A percentile compares a stretch with the other conserved stretches of the same genome.
Conservation (phyloP, 352 stramenopile species). For the Pythium aphanidermatum region DNA sequence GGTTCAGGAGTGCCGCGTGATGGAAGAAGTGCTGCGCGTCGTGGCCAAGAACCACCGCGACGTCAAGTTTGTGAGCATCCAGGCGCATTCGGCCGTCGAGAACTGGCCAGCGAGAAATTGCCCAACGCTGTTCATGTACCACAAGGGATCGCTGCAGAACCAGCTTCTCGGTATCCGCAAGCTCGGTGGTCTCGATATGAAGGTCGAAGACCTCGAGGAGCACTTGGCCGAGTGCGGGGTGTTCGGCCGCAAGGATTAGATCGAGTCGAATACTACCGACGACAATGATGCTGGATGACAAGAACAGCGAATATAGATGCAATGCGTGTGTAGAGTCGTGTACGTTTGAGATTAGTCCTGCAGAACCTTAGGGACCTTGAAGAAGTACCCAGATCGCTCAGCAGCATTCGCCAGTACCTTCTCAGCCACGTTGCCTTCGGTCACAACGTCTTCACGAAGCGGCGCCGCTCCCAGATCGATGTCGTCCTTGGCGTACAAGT, state of each 20-base stretch:
- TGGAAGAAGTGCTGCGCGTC: slow-evolving; percentile 82
- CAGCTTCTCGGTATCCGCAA: slow-evolving; percentile 87
- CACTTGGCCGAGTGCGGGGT: slow-evolving; percentile 75
- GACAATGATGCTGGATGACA: neutral
- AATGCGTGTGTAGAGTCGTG: neutral
- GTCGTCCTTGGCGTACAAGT: slow-evolving; percentile 65
- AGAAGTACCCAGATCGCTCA: slow-evolving; percentile 74
- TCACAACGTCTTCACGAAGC: slow-evolving; percentile 68
- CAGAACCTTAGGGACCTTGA: slow-evolving; percentile 84
- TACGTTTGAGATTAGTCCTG: slow-evolving; percentile 40
- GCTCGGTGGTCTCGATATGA: slow-evolving; percentile 84
- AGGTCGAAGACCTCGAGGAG: slow-evolving; percentile 87
- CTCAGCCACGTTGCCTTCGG: slow-evolving; percentile 65
- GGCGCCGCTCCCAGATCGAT: slow-evolving; percentile 50
- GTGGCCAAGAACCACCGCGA: slow-evolving; percentile 84
- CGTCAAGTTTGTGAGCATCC: slow-evolving; percentile 93
- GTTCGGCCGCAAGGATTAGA: slow-evolving; percentile 39
- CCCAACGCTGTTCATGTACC: slow-evolving; percentile 92
- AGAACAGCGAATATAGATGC: neutral
- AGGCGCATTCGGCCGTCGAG: slow-evolving; percentile 86
- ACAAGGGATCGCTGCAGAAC: slow-evolving; percentile 83
- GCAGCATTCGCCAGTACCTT: slow-evolving; percentile 71
- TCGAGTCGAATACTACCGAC: neutral
- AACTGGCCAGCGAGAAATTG: slow-evolving; percentile 91
- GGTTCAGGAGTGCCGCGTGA: slow-evolving; percentile 88